phyloP scores from a whole-genome alignment of 495 filamentous ascomycete species.

The Lasiosphaeria miniovina region DNA sequence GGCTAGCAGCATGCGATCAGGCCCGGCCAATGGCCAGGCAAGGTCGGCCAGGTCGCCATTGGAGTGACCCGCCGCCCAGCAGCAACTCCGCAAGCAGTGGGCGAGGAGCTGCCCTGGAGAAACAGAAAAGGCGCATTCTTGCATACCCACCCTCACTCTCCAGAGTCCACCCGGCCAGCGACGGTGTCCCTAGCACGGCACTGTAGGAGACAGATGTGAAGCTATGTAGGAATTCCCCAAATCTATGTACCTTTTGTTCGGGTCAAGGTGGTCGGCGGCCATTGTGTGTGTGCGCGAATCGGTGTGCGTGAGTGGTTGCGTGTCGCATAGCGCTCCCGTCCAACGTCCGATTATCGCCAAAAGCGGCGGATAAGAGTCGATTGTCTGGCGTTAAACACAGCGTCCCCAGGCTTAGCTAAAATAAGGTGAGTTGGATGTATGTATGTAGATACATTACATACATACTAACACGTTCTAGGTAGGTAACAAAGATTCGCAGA shows the following conservation, averaged over 20 bases:
- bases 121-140: neutral
- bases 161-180: too few species aligned
- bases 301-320: too few species aligned
- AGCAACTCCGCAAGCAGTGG: neutral
- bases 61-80: neutral
- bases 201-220: too few species aligned
- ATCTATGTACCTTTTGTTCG: too few species aligned
- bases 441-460: neutral
- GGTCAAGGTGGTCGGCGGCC: too few species aligned
- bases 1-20: constrained; percentile 8
- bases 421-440: neutral
- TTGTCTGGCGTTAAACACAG: constrained; percentile 9
- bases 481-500: too few species aligned
- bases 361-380: constrained; percentile 9
- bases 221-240: too few species aligned
- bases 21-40: constrained; percentile 14
- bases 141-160: neutral
- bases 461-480: neutral
- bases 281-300: neutral
- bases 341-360: neutral
- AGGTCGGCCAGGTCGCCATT: neutral
- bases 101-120: neutral
- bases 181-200: too few species aligned
- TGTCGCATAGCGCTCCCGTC: too few species aligned
- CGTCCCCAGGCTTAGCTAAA: neutral